Evolutionary conservation across 805 yeast genomes (phyloP), one percentile per base, ranked within the genome.

Genomic region (Danielia oregonensis): DNA sequence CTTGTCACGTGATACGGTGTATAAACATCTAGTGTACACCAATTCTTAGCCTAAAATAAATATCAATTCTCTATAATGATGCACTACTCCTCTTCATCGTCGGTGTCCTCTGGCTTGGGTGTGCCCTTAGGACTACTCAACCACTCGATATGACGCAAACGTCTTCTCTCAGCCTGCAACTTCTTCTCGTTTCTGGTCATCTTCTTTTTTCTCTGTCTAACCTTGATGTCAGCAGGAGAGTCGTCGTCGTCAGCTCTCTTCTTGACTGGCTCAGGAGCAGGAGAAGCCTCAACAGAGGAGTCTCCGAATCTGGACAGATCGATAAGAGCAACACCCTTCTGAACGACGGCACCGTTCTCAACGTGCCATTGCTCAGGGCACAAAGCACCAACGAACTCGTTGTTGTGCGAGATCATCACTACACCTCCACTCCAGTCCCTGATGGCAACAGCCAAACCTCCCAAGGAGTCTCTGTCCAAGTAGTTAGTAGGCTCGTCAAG

Each of bases 351-450:
- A 60, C 97, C 97, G 54, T 89, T 84, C 60, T 87, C 95, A 37
- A 91, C 95, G 50, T 84, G 78, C 98, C 98, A 91, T 65, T 89
- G 97, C 68, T 91, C 98, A 24, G 97, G 97, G 63, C 97, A 89
- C 52, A 91, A 68, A 5, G 97, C 97, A 36, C 97, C 95, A 28
- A 89, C 96, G 49, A 91, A 91, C 65, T 91, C 98, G 54, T 82
- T 82, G 71, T 91, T 91, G 71, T 91, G 98, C 44, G 97, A 89
- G 66, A 91, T 91, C 95, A 91, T 86, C 39, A 91, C 94, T 43
- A 91, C 97, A 69, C 97, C 97, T 58, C 98, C 98, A 44, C 78
- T 65, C 97, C 97, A 91, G 61, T 91, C 97, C 65, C 97, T 82
- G 57, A 91, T 93, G 32, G 98, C 98, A 52, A 91, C 79, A 18